Percentiles rank a stretch among this genome's conserved stretches.
These are phyloP conservation scores for Sarocladiaceae sp. DNA, from an alignment of 2,329 filamentous ascomycete genomes.

Conservation along the genomic window DNA sequence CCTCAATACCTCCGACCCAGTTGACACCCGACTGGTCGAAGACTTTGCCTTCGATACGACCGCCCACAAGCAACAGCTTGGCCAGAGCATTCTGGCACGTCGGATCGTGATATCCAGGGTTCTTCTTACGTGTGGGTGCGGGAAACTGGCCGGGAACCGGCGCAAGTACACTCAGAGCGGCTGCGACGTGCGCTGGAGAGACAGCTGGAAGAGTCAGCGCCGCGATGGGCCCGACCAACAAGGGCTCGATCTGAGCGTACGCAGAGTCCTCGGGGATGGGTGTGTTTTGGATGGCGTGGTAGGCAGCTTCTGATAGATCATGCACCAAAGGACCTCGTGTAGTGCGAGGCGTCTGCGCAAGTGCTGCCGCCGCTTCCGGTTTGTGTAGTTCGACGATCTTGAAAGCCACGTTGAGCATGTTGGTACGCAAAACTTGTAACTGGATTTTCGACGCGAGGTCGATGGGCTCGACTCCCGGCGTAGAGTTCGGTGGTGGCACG, in stretches of 20 bases:
- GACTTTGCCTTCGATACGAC: slow-evolving; percentile 76
- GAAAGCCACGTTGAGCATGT: slow-evolving; percentile 81
- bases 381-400: slow-evolving; percentile 80
- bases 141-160: slow-evolving; percentile 69
- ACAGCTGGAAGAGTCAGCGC: slow-evolving; percentile 75
- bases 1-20: slow-evolving; percentile 68
- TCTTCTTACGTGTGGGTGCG: slow-evolving; percentile 67
- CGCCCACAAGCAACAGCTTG: slow-evolving; percentile 82
- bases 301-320: slow-evolving; percentile 49
- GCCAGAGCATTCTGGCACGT: slow-evolving; percentile 73
- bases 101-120: slow-evolving; percentile 75
- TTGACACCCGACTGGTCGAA: slow-evolving; percentile 68
- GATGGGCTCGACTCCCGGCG: slow-evolving; percentile 23
- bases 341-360: slow-evolving; percentile 24
- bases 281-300: slow-evolving; percentile 37
- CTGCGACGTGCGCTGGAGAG: slow-evolving; percentile 76
- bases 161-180: slow-evolving; percentile 70
- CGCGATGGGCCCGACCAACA: slow-evolving; percentile 77
- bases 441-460: slow-evolving; percentile 58
- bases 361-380: slow-evolving; percentile 33
- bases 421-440: slow-evolving; percentile 79
- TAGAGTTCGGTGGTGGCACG: slow-evolving; percentile 28
- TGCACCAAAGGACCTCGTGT: slow-evolving; percentile 31
- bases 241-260: slow-evolving; percentile 59
- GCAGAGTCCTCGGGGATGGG: slow-evolving; percentile 30